These are phyloP conservation scores for Saccharomycopsis lassenensis DNA, from an alignment of 805 yeast genomes.

Conservation along the genomic window DNA sequence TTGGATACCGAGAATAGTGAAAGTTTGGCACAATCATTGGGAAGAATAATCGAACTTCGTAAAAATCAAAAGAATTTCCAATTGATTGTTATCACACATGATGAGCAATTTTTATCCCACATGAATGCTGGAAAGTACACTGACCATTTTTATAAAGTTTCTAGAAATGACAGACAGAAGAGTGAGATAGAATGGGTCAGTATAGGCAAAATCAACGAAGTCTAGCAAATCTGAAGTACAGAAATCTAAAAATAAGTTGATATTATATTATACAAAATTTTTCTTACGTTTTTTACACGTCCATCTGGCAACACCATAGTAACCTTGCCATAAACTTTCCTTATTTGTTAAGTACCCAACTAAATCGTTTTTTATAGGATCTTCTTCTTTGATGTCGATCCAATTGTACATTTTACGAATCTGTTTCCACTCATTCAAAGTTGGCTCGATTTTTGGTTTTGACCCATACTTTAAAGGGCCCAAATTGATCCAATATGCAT, in stretches of 20 bases:
- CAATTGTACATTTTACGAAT: conserved; percentile 55
- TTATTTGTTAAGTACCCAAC: conserved; percentile 60
- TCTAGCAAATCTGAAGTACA: too few relatives aligned
- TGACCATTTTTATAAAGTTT: conserved; percentile 75
- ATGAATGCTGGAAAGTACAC: conserved; percentile 81
- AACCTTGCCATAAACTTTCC: conserved; percentile 66
- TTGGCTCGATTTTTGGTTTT: conserved; percentile 66
- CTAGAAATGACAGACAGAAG: conserved; percentile 70
- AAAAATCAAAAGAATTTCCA: conserved; percentile 81
- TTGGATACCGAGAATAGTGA: conserved; percentile 83
- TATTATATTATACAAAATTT: too few relatives aligned
- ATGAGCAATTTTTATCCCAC: conserved; percentile 75
- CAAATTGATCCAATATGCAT: conserved; percentile 73
- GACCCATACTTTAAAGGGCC: conserved; percentile 94
- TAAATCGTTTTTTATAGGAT: conserved; percentile 25
- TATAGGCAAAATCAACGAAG: conserved; percentile 21
- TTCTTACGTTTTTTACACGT: too few relatives aligned
- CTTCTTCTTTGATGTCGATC: conserved; percentile 32
- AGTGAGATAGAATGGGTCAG: conserved; percentile 59
- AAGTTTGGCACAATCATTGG: conserved; percentile 72
- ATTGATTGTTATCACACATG: conserved; percentile 91
- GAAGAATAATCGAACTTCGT: conserved; percentile 64
- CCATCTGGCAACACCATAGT: conserved; percentile 58
- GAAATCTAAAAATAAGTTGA: too few relatives aligned
- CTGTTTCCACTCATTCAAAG: conserved; percentile 52